phyloP scores from a whole-genome alignment of 148 eudicot species.

The Nepenthes mirabilis region DNA sequence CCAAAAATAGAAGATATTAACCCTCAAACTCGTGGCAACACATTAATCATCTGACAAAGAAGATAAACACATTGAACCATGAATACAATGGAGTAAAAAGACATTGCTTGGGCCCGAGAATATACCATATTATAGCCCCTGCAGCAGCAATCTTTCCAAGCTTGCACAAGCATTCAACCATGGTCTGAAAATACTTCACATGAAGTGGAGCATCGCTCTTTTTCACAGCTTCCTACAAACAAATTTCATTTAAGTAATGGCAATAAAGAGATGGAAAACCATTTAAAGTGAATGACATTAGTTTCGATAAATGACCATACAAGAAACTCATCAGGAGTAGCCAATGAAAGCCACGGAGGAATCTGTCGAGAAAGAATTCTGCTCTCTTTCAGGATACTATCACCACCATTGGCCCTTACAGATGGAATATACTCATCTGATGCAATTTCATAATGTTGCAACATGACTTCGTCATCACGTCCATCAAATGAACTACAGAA shows the following conservation, averaged over 20 bases:
- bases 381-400: constrained; percentile 36
- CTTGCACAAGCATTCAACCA: constrained; percentile 95
- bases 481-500: constrained; percentile 64
- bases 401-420: constrained; percentile 47
- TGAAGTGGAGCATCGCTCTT: constrained; percentile 81
- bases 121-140: constrained; percentile 93
- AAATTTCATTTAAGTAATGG: constrained; percentile 12
- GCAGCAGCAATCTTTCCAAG: constrained; percentile 99
- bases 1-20: too few species aligned
- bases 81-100: not conserved
- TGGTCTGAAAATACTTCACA: constrained; percentile 87
- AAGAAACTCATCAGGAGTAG: constrained; percentile 95
- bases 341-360: constrained; percentile 78
- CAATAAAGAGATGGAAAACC: constrained; percentile 2
- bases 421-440: constrained; percentile 27
- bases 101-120: not conserved
- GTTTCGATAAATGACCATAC: constrained; percentile 32
- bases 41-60: not conserved
- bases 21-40: too few species aligned
- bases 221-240: constrained; percentile 72
- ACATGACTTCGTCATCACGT: constrained; percentile 55
- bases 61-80: not conserved
- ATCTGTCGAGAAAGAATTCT: constrained; percentile 49
- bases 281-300: not conserved
- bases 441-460: constrained; percentile 33